phyloP scores from a whole-genome alignment of 2,329 filamentous ascomycete species.

The Juglanconis sp. region DNA sequence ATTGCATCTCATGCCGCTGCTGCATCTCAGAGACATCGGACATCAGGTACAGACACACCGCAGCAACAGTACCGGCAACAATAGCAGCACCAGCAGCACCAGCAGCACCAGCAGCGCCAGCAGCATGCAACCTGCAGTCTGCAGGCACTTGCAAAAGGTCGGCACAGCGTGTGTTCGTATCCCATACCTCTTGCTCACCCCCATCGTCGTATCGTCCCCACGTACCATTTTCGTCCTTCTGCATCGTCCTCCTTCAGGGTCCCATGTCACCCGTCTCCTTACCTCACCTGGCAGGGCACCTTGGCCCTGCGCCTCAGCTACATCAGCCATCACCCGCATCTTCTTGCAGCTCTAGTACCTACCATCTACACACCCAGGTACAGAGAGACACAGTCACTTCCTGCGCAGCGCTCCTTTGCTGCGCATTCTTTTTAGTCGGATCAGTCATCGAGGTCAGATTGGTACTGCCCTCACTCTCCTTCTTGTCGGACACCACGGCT shows the following conservation, averaged over 20 bases:
- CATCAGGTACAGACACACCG: neutral
- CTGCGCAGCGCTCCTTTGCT: conserved; percentile 1
- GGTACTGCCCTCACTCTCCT: conserved; percentile 11
- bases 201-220: conserved; percentile 1
- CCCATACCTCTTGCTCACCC: conserved; percentile 5
- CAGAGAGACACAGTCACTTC: conserved; percentile 1
- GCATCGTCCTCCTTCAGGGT: conserved; percentile 12
- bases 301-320: conserved; percentile 18
- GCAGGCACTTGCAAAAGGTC: neutral
- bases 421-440: conserved; percentile 14
- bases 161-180: conserved; percentile 8
- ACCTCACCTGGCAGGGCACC: conserved; percentile 11
- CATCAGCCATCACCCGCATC: conserved; percentile 15
- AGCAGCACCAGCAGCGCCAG: neutral
- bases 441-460: conserved; percentile 20
- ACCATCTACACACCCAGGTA: conserved; percentile 6
- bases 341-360: conserved; percentile 10
- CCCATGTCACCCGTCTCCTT: conserved; percentile 16
- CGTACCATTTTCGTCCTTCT: conserved; percentile 9
- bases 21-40: neutral
- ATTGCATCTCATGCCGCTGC: neutral
- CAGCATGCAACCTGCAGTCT: neutral
- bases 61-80: no score
- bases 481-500: neutral
- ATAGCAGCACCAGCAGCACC: neutral